Base-by-base conservation (phyloP, 2,329 filamentous ascomycete genomes). In the Sporothrix pseudoabietina region DNA sequence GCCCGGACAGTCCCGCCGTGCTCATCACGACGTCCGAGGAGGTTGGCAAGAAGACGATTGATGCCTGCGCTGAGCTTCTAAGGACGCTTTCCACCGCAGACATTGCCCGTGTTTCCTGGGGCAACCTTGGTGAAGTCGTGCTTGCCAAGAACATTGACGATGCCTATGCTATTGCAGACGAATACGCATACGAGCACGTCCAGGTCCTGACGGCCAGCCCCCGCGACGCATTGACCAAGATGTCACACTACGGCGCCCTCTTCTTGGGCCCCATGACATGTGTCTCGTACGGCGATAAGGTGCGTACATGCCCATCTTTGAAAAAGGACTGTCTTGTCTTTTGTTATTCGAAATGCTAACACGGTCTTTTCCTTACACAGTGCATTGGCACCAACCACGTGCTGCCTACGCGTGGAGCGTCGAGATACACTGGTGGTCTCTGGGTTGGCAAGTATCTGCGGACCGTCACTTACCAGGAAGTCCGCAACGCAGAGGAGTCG, bases 381-480 rank as follows among this genome's bases (percentile, higher is more conserved):
- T 84, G 83, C 52, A 87, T 87, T 73, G 86, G 85, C 0, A 87
- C 85, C 2, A 87, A 87, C 76, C 86, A 87, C 76, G 85, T 87
- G 2, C 80, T 88, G 0, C 85, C 86, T 0, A 87, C 85, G 0
- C 79, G 82, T 1, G 81, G 82, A 26, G 85, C 84, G 0, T 82
- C 83, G 0, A 78, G 83, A 3, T 87, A 85, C 76, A 87, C 85
- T 0, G 85, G 85, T 1, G 86, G 86, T 1, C 79, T 87, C 3
- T 87, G 85, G 85, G 85, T 87, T 1, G 85, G 86, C 19, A 87
- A 87, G 77, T 87, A 82, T 75, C 79, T 87, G 16, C 81, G 82
- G 52, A 87, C 85, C 0, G 80, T 82, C 22, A 87, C 86, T 0
- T 87, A 87, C 75, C 85, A 87, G 76, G 85, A 87, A 73, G 85